These are phyloP conservation scores for Xylaria sp. DNA, from an alignment of 2,329 filamentous ascomycete genomes.

Conservation along the genomic window DNA sequence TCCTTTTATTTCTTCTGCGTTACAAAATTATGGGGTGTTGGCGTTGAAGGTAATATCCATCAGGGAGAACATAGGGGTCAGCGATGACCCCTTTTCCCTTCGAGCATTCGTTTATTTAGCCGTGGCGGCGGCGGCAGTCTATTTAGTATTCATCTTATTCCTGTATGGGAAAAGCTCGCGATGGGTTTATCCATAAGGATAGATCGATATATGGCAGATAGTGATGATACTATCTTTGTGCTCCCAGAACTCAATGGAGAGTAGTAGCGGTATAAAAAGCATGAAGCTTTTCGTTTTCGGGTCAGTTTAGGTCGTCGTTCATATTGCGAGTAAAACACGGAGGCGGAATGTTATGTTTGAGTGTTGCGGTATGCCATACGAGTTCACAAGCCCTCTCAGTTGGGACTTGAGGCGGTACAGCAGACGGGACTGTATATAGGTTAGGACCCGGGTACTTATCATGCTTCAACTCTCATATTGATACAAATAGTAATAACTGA, in stretches of 20 bases:
- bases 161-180: constrained; percentile 1
- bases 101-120: constrained; percentile 24
- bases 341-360: background rate
- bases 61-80: constrained; percentile 12
- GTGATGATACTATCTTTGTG: background rate
- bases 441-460: background rate
- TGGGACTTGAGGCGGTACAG: background rate
- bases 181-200: background rate
- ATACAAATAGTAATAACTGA: constrained; percentile 20
- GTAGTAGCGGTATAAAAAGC: background rate
- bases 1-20: too few species aligned
- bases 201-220: background rate
- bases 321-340: background rate
- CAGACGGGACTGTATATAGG: background rate
- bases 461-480: constrained; percentile 24
- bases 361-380: background rate
- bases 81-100: constrained; percentile 6
- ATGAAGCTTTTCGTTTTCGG: background rate
- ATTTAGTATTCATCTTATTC: background rate
- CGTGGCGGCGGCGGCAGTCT: background rate
- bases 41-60: constrained; percentile 34
- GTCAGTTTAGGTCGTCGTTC: background rate
- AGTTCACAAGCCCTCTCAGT: background rate
- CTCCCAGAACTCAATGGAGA: constrained; percentile 10
- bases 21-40: constrained; percentile 16